phyloP scores from a whole-genome alignment of 2,329 filamentous ascomycete species.

The Metarhizium anisopliae region DNA sequence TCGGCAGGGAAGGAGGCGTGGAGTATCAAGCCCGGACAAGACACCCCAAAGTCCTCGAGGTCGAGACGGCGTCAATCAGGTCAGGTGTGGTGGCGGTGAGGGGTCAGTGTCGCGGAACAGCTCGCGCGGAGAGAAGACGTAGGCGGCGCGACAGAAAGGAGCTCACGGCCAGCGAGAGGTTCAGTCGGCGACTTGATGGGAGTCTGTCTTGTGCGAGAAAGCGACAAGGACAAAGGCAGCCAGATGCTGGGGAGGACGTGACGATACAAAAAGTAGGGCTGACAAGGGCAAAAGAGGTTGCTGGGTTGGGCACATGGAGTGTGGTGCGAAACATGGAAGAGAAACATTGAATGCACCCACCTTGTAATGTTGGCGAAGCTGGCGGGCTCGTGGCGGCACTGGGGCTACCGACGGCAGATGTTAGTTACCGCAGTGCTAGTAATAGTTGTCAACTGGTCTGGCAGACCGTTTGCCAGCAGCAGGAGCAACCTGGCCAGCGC shows the following conservation, averaged over 20 bases:
- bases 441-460: too few relatives aligned
- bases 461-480: too few relatives aligned
- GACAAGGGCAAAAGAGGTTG: conserved; percentile 12
- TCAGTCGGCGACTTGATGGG: neutral
- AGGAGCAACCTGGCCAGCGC: too few relatives aligned
- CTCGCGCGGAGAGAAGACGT: neutral
- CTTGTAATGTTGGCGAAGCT: too few relatives aligned
- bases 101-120: neutral
- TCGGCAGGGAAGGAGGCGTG: neutral
- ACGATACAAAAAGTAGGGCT: conserved; percentile 17
- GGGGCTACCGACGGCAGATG: too few relatives aligned
- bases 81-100: conserved; percentile 12
- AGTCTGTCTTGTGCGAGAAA: neutral
- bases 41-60: conserved; percentile 5
- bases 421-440: too few relatives aligned
- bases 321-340: too few relatives aligned
- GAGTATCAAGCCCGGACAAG: neutral
- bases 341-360: too few relatives aligned
- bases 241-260: conserved; percentile 5
- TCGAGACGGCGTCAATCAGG: conserved; percentile 14
- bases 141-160: neutral
- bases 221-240: neutral
- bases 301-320: neutral
- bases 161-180: conserved; percentile 10
- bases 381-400: too few relatives aligned